Evolutionary conservation across 2,329 filamentous ascomycete species (phyloP).

Genomic region (Leptographium flavum): DNA sequence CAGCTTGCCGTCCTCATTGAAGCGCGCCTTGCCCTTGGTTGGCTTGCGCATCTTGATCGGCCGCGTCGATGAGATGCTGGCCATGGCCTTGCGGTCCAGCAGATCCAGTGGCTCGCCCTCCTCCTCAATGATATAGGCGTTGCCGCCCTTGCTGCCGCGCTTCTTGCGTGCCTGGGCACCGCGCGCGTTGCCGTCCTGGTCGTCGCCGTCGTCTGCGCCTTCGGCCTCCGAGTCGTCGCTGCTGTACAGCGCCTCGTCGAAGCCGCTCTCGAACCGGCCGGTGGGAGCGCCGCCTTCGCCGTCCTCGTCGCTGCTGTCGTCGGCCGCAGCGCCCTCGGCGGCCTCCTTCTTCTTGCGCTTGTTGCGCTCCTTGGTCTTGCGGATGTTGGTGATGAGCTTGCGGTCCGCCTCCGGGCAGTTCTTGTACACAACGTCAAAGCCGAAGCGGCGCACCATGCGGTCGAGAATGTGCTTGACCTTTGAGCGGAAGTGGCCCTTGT

Average conservation of each 20-base stretch:
- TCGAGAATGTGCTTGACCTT: conserved; percentile 98
- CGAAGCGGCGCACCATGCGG: conserved; percentile 83
- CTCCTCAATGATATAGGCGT: conserved; percentile 83
- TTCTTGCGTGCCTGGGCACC: conserved; percentile 19
- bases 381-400: conserved; percentile 86
- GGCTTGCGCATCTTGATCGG: conserved; percentile 50
- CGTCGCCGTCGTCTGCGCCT: conserved; percentile 31
- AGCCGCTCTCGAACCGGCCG: conserved; percentile 75
- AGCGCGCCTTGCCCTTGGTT: conserved; percentile 50
- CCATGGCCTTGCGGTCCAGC: conserved; percentile 74
- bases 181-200: conserved; percentile 13
- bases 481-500: conserved; percentile 90
- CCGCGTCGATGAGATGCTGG: conserved; percentile 85
- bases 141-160: conserved; percentile 42
- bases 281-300: conserved; percentile 25
- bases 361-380: conserved; percentile 81
- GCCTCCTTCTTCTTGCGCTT: conserved; percentile 75
- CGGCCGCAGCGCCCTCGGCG: conserved; percentile 30
- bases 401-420: conserved; percentile 73
- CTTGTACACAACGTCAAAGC: conserved; percentile 64
- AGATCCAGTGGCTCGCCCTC: conserved; percentile 92
- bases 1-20: conserved; percentile 66
- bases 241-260: conserved; percentile 86
- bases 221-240: conserved; percentile 51
- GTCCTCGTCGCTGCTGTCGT: conserved; percentile 38